phyloP scores from a whole-genome alignment of 352 stramenopile species.

The Phytophthora meadii region DNA sequence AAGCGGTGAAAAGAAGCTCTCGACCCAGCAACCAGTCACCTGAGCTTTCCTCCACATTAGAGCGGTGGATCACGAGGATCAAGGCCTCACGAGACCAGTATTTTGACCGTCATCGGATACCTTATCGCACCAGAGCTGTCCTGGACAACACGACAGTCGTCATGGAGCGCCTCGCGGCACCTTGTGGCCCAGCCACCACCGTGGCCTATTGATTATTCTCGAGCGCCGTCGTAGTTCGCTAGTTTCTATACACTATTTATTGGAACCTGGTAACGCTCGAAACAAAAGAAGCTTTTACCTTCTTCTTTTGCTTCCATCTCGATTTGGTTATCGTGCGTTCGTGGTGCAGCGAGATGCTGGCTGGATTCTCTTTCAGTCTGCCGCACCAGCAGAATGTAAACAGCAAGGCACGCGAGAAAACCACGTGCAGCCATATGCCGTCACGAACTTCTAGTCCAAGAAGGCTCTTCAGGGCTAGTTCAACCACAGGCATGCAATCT shows the following conservation, averaged over 20 bases:
- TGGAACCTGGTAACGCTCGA: conserved; percentile 24
- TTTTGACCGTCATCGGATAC: neutral
- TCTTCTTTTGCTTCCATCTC: conserved; percentile 4
- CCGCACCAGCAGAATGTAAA: neutral
- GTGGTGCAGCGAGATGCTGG: neutral
- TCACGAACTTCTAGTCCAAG: neutral
- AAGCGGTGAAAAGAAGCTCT: conserved; percentile 27
- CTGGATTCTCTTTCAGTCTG: conserved; percentile 11
- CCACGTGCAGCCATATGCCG: conserved; percentile 1
- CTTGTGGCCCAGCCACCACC: conserved; percentile 3
- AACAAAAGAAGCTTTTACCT: conserved; percentile 21
- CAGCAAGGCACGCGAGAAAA: neutral
- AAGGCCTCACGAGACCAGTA: neutral
- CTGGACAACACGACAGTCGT: neutral
- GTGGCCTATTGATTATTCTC: conserved; percentile 29
- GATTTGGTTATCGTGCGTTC: conserved; percentile 14
- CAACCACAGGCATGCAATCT: neutral
- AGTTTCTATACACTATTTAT: conserved; percentile 40
- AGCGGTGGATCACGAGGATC: conserved; percentile 10
- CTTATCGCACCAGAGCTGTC: neutral
- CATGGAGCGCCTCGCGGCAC: neutral
- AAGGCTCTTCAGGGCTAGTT: neutral
- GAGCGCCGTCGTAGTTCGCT: conserved; percentile 10
- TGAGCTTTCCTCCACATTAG: conserved; percentile 9
- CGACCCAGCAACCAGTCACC: neutral